Percentiles rank a stretch among this genome's conserved stretches.
phyloP scores from a whole-genome alignment of 768 basidiomycete species.

The Lactarius sp. region DNA sequence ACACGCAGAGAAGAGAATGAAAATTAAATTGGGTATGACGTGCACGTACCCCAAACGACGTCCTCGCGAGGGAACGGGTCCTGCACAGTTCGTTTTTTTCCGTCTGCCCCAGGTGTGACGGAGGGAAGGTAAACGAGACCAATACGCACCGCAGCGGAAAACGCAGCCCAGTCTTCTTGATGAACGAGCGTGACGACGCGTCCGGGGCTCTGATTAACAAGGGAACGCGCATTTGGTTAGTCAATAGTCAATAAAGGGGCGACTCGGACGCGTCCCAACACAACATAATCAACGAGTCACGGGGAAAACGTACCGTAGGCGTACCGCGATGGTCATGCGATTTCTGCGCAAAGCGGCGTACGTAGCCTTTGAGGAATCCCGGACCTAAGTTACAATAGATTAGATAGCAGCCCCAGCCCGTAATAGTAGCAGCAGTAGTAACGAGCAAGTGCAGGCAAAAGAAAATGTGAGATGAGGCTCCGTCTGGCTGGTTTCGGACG shows the following conservation, averaged over 20 bases:
- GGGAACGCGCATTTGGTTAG: too few species aligned
- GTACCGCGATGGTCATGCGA: conserved; percentile 94
- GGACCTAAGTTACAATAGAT: conserved; percentile 45
- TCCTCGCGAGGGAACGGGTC: conserved; percentile 69
- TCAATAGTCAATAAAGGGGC: too few species aligned
- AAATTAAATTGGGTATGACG: neutral
- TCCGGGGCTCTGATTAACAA: conserved; percentile 58
- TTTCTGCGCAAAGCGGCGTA: conserved; percentile 84
- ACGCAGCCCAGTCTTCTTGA: conserved; percentile 80
- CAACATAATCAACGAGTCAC: neutral
- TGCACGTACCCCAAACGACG: conserved; percentile 72
- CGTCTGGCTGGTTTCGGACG: too few species aligned
- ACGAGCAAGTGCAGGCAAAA: too few species aligned
- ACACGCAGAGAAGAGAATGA: neutral
- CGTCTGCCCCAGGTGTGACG: neutral
- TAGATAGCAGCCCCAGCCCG: too few species aligned
- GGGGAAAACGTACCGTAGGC: conserved; percentile 37
- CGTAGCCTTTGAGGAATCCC: conserved; percentile 87
- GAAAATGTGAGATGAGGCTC: too few species aligned
- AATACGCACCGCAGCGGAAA: conserved; percentile 58
- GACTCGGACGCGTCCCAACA: too few species aligned
- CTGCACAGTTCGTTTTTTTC: conserved; percentile 31
- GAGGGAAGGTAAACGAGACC: neutral
- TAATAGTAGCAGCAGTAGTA: too few species aligned
- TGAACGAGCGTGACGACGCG: conserved; percentile 87